Conservation (phyloP, 2,329 filamentous ascomycete genomes). For the Scedosporium boydii region DNA sequence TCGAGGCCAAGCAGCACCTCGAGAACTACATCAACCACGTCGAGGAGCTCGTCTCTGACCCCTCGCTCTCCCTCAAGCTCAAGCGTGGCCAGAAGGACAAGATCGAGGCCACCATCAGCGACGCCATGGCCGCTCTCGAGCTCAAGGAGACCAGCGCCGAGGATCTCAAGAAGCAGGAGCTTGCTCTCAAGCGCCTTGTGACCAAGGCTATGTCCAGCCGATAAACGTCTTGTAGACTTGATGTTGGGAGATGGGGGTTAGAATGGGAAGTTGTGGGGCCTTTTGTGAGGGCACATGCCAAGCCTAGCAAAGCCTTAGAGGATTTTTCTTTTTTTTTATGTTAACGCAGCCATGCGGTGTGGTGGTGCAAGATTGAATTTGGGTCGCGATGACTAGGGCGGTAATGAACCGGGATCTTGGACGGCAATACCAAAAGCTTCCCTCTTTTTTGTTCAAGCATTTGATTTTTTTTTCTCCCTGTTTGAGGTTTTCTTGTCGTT, state of each 20-base stretch:
- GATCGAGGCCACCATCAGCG: conserved; percentile 93
- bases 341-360: conserved; percentile 6
- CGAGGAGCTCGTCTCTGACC: conserved; percentile 97
- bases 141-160: conserved; percentile 84
- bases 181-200: conserved; percentile 92
- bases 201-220: conserved; percentile 96
- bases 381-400: conserved; percentile 1
- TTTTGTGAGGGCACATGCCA: neutral
- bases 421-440: conserved; percentile 5
- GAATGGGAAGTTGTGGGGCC: conserved; percentile 8
- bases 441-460: neutral
- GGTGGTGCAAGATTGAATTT: neutral
- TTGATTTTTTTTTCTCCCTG: neutral
- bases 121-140: conserved; percentile 97
- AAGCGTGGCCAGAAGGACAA: conserved; percentile 99
- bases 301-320: conserved; percentile 2
- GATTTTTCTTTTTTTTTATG: conserved; percentile 14
- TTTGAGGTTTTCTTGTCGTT: conserved; percentile 1
- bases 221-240: conserved; percentile 37
- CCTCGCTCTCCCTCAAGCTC: conserved; percentile 88
- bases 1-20: conserved; percentile 97
- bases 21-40: conserved; percentile 98
- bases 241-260: conserved; percentile 10
- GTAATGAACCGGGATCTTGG: conserved; percentile 6
- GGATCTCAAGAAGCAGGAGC: conserved; percentile 99